phyloP scores from a whole-genome alignment of 306 rosid species.

The Dalbergia cultrata region DNA sequence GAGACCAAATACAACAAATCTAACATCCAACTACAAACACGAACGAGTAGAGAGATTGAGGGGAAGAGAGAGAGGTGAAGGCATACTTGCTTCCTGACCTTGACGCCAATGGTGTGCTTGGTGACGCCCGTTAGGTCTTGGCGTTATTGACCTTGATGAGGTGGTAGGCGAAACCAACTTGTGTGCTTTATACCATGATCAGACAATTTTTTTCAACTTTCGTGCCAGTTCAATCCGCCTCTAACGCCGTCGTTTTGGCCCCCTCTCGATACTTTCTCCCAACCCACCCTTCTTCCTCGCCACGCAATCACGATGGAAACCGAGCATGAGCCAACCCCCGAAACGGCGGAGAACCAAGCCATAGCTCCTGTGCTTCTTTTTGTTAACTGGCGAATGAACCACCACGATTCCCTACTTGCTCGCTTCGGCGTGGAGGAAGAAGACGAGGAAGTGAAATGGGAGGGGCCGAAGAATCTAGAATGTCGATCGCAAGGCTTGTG shows the following conservation, averaged over 20 bases:
- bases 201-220: background rate
- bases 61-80: no score
- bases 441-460: conserved; percentile 43
- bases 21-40: no score
- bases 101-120: no score
- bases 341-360: conserved; percentile 62
- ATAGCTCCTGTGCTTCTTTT: conserved; percentile 52
- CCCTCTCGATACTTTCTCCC: background rate
- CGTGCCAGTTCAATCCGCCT: no score
- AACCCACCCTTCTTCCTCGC: conserved; percentile 29
- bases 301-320: conserved; percentile 41
- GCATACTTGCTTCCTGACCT: no score
- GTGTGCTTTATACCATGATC: no score
- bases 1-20: no score
- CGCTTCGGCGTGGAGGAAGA: conserved; percentile 55
- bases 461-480: conserved; percentile 62
- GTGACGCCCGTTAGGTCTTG: no score
- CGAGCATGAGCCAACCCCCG: conserved; percentile 47
- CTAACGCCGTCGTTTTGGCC: conserved; percentile 8
- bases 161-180: no score
- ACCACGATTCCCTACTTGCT: conserved; percentile 63
- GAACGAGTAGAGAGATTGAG: no score
- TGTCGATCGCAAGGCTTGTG: conserved; percentile 59
- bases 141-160: no score
- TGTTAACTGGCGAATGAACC: conserved; percentile 49